Evolutionary conservation across 345 rosid genomes (phyloP), one percentile per base, ranked within the genome.

Genomic region (Citrus maxima): DNA sequence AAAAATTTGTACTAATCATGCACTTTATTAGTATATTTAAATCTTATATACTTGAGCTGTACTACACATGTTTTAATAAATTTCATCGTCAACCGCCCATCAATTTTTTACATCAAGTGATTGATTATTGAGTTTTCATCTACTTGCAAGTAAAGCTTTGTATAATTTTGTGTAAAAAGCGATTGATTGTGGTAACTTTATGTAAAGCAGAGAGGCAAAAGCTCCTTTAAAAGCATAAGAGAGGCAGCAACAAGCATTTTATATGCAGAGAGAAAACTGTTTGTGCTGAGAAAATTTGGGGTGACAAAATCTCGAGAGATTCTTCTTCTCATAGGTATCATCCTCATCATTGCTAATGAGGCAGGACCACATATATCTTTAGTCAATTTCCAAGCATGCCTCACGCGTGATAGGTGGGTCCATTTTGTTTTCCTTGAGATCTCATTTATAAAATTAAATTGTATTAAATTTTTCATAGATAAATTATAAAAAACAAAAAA

Each of bases 351-450:
- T 73, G 82, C 78, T 49, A 70, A 66, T 40, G 59, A 71, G 63
- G 80, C 59, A 66, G 85, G 84, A 78, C 84, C 85, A 64, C 87
- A 24, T 13, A 21, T 46, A 46, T 79, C 34, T 7, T 49, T 14
- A 0, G 21, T 19, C 34, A 7, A n/a, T 79, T 12, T 60, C 73
- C 73, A 71, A 81, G 80, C 81, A 51, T 78, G 81, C 76, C 77
- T 32, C 78, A 65, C 80, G 87, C 81, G 83, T 86, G 86, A 77
- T 40, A 30, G 0, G 51, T 56, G 80, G 80, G 83, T 62, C 58
- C 75, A 13, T 12, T 1, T 42, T 42, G 49, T 42, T 42, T 70
- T 46, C 27, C 38, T 66, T 74, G 62, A 13, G 83, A 55, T 38
- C 6, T 34, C 14, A 59, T 35, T 65, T 18, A 64, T 49, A 13